Evolutionary conservation across 2,329 filamentous ascomycete genomes (phyloP).

Genomic region (Botryotinia convoluta): DNA sequence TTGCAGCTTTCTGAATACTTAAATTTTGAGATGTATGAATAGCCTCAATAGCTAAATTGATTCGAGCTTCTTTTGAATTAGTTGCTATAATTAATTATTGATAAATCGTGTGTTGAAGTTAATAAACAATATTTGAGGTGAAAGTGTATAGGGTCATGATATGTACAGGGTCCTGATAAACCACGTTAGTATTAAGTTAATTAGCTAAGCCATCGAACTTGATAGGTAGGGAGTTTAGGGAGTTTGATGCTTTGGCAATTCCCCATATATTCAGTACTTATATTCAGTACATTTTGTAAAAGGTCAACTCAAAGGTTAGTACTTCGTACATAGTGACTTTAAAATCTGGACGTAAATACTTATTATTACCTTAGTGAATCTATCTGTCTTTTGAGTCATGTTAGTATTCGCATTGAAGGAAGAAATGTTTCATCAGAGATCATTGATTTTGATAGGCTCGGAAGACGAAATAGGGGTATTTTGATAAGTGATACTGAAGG

Average conservation of each 20-base stretch:
- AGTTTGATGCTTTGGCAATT: not conserved
- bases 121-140: no score
- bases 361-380: not conserved
- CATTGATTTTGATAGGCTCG: not conserved
- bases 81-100: no score
- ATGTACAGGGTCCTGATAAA: no score
- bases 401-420: not conserved
- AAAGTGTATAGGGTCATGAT: no score
- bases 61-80: no score
- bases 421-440: not conserved
- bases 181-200: not conserved
- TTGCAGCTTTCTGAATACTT: no score
- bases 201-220: not conserved
- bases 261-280: not conserved
- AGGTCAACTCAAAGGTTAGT: not conserved
- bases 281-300: no score
- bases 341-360: no score
- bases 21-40: no score
- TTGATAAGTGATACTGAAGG: not conserved
- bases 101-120: no score
- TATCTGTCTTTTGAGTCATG: not conserved
- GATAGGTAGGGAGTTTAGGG: not conserved
- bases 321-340: no score
- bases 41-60: no score
- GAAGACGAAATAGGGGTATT: conserved; percentile 3